A percentile compares a stretch with the other conserved stretches of the same genome.
Evolutionary conservation across 1,284 basidiomycete genomes (phyloP).

Genomic region (Erythrobasidium hasegawianum): DNA sequence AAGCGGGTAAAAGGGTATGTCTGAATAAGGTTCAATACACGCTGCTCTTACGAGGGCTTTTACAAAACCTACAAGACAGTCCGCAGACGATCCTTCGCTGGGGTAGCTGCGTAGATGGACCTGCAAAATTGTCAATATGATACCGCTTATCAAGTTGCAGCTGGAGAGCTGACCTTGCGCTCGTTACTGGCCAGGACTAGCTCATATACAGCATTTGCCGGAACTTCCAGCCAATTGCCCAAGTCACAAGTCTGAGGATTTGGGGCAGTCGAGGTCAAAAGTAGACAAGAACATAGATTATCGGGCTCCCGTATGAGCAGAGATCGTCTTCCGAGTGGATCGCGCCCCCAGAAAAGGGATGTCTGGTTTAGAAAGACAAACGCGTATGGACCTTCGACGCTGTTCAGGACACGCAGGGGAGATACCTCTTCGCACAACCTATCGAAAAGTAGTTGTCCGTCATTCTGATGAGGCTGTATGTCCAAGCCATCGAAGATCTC

Average conservation of each 20-base stretch:
- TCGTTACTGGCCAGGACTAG: slow-evolving; percentile 19
- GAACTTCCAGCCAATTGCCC: slow-evolving; percentile 37
- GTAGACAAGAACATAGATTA: not conserved
- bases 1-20: slow-evolving; percentile 41
- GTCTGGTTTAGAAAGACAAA: slow-evolving; percentile 72
- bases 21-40: slow-evolving; percentile 9
- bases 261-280: slow-evolving; percentile 7
- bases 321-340: slow-evolving; percentile 87
- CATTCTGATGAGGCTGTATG: slow-evolving; percentile 60
- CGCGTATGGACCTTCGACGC: slow-evolving; percentile 86
- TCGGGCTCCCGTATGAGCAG: slow-evolving; percentile 60
- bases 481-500: slow-evolving; percentile 45
- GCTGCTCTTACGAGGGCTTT: no score
- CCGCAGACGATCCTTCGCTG: not conserved
- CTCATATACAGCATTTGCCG: slow-evolving; percentile 28
- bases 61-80: not conserved
- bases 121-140: not conserved
- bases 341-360: slow-evolving; percentile 70
- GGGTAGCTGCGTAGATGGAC: not conserved
- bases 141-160: no score
- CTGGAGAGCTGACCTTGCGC: slow-evolving; percentile 10
- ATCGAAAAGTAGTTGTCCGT: slow-evolving; percentile 66
- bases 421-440: slow-evolving; percentile 55
- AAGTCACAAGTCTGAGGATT: not conserved
- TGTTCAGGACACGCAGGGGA: slow-evolving; percentile 54